Evolutionary conservation across 2,329 filamentous ascomycete species (phyloP), one percentile per base, ranked within the genome.

Genomic region (Lasiodiplodia theobromae): DNA sequence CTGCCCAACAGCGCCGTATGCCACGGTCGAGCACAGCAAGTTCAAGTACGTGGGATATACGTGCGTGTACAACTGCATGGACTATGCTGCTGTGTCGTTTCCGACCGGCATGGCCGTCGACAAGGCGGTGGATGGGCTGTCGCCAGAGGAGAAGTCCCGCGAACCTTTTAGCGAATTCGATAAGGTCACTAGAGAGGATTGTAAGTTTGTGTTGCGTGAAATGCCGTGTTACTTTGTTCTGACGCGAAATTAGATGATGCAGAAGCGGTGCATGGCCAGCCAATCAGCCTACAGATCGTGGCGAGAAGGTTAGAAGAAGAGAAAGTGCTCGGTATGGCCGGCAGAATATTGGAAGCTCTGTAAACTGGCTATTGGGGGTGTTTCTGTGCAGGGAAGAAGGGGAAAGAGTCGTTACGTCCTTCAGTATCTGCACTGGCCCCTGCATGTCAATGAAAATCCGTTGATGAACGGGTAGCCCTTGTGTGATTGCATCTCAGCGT

Each of bases 21-120:
- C 68, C 4, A 56, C 67, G 14, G 40, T 53, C 14, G 60, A 62
- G 18, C 44, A 62, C 4, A 74, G 76, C 75, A 70, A 73, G 69
- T 65, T n/a, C 57, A 37, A 12, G 28, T 69, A 31, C 69, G 81
- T 85, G 14, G 82, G 82, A 2, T 82, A 82, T 57, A 82, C 81
- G 3, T 80, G 78, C n/a, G 80, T 85, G 0, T 85, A 78, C 69
- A 85, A 85, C 60, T 77, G 85, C 6, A 74, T 85, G 4, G 83
- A 85, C 69, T 85, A 84, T 69, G 77, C 80, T 51, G 77, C 80
- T 0, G 77, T 81, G 2, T 83, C 81, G 0, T 85, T 85, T 67
- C 83, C 83, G 1, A 77, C 74, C 11, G 82, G 82, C 0, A 37
- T 71, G 16, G 47, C 69, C 2, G 74, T 75, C 5, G 70, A 67